These are phyloP conservation scores for Penicillium oxalicum DNA, from an alignment of 2,329 filamentous ascomycete species.

Conservation along the genomic window DNA sequence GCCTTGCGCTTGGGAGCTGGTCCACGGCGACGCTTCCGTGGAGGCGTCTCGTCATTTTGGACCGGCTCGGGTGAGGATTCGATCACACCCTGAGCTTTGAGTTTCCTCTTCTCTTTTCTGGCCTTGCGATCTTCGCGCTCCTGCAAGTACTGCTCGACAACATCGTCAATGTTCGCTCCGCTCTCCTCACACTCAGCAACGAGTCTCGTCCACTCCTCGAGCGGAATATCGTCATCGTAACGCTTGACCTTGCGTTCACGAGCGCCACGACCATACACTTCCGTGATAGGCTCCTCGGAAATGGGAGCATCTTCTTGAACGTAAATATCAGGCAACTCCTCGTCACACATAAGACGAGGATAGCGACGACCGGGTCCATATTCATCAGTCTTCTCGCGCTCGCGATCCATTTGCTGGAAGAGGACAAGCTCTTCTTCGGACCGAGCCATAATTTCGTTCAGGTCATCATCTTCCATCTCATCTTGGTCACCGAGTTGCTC, in stretches of 20 bases:
- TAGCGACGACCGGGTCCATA: conserved; percentile 68
- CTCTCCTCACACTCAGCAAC: conserved; percentile 2
- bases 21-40: conserved; percentile 74
- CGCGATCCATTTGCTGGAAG: conserved; percentile 80
- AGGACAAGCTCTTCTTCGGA: conserved; percentile 68
- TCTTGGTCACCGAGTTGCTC: conserved; percentile 77
- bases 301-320: conserved; percentile 77
- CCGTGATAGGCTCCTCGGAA: conserved; percentile 67
- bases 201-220: conserved; percentile 84
- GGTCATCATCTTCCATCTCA: conserved; percentile 96
- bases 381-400: conserved; percentile 57
- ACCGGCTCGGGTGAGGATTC: conserved; percentile 72
- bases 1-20: conserved; percentile 81
- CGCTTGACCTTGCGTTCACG: conserved; percentile 90
- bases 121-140: conserved; percentile 64
- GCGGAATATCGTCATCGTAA: conserved; percentile 95
- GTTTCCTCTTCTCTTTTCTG: conserved; percentile 56
- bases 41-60: conserved; percentile 75
- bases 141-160: conserved; percentile 75
- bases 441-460: conserved; percentile 90
- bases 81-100: conserved; percentile 27
- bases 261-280: conserved; percentile 77
- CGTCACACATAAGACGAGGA: conserved; percentile 78
- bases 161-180: conserved; percentile 60
- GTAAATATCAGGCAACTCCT: conserved; percentile 90